These are phyloP conservation scores for Chlorella sp. DNA, from an alignment of 139 green algal genomes.

Conservation along the genomic window DNA sequence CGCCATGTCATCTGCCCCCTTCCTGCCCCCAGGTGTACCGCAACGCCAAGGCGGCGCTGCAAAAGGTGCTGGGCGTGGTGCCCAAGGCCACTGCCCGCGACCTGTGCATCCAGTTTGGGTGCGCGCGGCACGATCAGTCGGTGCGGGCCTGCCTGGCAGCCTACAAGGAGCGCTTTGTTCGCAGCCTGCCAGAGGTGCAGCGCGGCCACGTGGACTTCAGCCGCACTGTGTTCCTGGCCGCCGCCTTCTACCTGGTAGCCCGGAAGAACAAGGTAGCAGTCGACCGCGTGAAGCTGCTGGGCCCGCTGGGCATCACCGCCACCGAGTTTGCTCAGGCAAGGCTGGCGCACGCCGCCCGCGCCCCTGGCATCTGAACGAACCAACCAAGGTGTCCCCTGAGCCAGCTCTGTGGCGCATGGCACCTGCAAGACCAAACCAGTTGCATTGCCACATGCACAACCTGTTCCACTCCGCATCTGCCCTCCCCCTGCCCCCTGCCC, in stretches of 20 bases:
- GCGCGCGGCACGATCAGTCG: slow-evolving; percentile 24
- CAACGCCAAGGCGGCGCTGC: slow-evolving; percentile 24
- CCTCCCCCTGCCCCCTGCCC: too few relatives aligned
- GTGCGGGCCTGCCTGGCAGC: slow-evolving; percentile 24
- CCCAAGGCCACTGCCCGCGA: slow-evolving; percentile 25
- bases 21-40: slow-evolving; percentile 28
- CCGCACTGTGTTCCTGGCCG: slow-evolving; percentile 35
- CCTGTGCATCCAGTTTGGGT: slow-evolving; percentile 47
- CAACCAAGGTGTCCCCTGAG: too few relatives aligned
- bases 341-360: too few relatives aligned
- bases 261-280: slow-evolving; percentile 40
- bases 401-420: too few relatives aligned
- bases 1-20: not conserved
- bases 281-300: slow-evolving; percentile 33
- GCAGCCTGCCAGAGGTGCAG: not conserved
- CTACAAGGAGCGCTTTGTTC: slow-evolving; percentile 37
- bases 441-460: too few relatives aligned
- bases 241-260: slow-evolving; percentile 41
- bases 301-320: slow-evolving; percentile 29
- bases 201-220: slow-evolving; percentile 15
- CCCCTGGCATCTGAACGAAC: too few relatives aligned
- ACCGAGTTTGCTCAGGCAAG: slow-evolving; percentile 34
- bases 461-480: too few relatives aligned
- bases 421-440: too few relatives aligned
- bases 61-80: slow-evolving; percentile 35